phyloP scores from a whole-genome alignment of 2,329 filamentous ascomycete genomes.

The Pestalotiopsis sp. region DNA sequence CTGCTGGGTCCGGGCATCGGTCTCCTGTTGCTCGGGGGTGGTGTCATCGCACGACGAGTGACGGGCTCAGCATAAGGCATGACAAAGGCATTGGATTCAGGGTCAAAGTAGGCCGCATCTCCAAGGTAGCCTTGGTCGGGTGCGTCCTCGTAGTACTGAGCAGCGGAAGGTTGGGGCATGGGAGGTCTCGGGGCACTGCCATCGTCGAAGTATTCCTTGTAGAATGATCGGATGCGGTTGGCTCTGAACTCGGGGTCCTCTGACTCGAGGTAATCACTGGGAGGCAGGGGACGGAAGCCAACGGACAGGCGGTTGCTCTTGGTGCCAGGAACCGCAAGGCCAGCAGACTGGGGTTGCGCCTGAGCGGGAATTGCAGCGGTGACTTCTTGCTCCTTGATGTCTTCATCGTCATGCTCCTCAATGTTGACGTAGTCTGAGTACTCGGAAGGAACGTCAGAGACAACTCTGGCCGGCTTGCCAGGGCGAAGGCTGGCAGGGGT shows the following conservation, averaged over 20 bases:
- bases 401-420: slow-evolving; percentile 32
- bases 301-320: slow-evolving; percentile 66
- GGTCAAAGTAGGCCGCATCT: slow-evolving; percentile 70
- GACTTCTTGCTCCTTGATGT: slow-evolving; percentile 19
- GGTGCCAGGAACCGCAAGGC: slow-evolving; percentile 57
- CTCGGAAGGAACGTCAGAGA: slow-evolving; percentile 24
- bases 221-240: slow-evolving; percentile 97
- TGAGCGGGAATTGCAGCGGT: slow-evolving; percentile 24
- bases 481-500: slow-evolving; percentile 34
- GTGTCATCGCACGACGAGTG: slow-evolving; percentile 91
- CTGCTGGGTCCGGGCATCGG: slow-evolving; percentile 35
- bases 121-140: slow-evolving; percentile 71
- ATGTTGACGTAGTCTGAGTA: slow-evolving; percentile 21
- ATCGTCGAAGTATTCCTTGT: slow-evolving; percentile 99
- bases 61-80: slow-evolving; percentile 85
- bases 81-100: slow-evolving; percentile 71
- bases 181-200: slow-evolving; percentile 49
- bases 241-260: slow-evolving; percentile 94
- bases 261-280: slow-evolving; percentile 74
- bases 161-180: slow-evolving; percentile 23
- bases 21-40: slow-evolving; percentile 63
- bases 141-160: slow-evolving; percentile 69
- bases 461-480: slow-evolving; percentile 37
- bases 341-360: slow-evolving; percentile 31
- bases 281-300: slow-evolving; percentile 82